A percentile compares a stretch with the other conserved stretches of the same genome.
phyloP scores from a whole-genome alignment of 345 rosid species.

The Pugionium cornutum region DNA sequence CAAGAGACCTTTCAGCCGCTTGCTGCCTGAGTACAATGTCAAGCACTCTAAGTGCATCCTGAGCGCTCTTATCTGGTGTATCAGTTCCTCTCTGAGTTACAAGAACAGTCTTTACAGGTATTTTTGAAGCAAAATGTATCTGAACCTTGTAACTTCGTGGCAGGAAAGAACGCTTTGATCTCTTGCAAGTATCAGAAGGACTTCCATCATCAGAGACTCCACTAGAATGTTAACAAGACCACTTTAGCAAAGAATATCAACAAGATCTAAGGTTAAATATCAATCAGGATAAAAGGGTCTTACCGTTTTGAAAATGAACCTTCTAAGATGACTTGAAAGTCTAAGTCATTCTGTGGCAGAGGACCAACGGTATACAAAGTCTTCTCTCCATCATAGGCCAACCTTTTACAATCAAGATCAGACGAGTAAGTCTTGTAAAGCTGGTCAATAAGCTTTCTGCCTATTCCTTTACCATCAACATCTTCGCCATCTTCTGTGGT shows the following conservation, averaged over 20 bases:
- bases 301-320: slow-evolving; percentile 62
- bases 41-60: slow-evolving; percentile 80
- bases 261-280: slow-evolving; percentile 16
- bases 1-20: slow-evolving; percentile 62
- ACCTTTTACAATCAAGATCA: slow-evolving; percentile 57
- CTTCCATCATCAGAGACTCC: slow-evolving; percentile 43
- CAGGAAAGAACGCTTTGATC: slow-evolving; percentile 55
- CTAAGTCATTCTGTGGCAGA: slow-evolving; percentile 61
- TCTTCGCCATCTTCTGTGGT: slow-evolving; percentile 52
- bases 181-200: slow-evolving; percentile 48
- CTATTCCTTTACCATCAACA: slow-evolving; percentile 64
- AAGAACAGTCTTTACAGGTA: slow-evolving; percentile 60
- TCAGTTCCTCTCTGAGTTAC: slow-evolving; percentile 52
- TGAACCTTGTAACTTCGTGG: slow-evolving; percentile 61
- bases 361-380: slow-evolving; percentile 74
- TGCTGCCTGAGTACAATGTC: slow-evolving; percentile 80
- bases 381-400: slow-evolving; percentile 88
- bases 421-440: slow-evolving; percentile 67
- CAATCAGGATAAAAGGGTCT: slow-evolving; percentile 21
- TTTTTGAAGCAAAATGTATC: slow-evolving; percentile 56
- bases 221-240: slow-evolving; percentile 31
- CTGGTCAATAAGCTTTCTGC: slow-evolving; percentile 68
- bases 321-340: slow-evolving; percentile 68
- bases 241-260: not conserved
- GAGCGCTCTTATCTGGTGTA: slow-evolving; percentile 45